Conservation (phyloP, 345 rosid genomes). For the Boechera divaricarpa region DNA sequence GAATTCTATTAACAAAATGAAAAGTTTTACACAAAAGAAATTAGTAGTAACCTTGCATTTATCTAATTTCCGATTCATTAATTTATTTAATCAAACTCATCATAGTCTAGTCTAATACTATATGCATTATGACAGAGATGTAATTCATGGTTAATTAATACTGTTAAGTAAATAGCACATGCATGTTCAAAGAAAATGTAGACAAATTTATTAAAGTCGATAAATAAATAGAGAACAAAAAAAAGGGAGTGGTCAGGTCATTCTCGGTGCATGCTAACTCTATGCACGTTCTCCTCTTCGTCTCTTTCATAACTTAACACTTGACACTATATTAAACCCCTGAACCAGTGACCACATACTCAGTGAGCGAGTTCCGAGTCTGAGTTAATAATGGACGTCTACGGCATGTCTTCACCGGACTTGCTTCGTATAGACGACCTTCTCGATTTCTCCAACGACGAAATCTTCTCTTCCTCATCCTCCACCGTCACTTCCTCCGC, state of each 20-base stretch:
- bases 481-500: slow-evolving; percentile 39
- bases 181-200: slow-evolving; percentile 29
- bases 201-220: slow-evolving; percentile 24
- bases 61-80: background rate
- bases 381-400: slow-evolving; percentile 54
- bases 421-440: slow-evolving; percentile 76
- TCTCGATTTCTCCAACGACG: slow-evolving; percentile 68
- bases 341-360: slow-evolving; percentile 27
- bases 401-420: slow-evolving; percentile 53
- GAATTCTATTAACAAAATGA: background rate
- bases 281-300: slow-evolving; percentile 40
- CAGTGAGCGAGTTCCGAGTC: slow-evolving; percentile 30
- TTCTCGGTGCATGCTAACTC: slow-evolving; percentile 45
- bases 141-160: background rate
- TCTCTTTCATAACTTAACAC: slow-evolving; percentile 35
- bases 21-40: background rate
- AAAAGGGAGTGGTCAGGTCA: slow-evolving; percentile 34
- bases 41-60: background rate
- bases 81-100: background rate
- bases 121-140: background rate
- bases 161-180: slow-evolving; percentile 24
- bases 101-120: background rate
- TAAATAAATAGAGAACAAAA: background rate
- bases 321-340: slow-evolving; percentile 27
- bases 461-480: slow-evolving; percentile 51